phyloP scores from a whole-genome alignment of 2,329 filamentous ascomycete species.

The Colletotrichum eremochloae region DNA sequence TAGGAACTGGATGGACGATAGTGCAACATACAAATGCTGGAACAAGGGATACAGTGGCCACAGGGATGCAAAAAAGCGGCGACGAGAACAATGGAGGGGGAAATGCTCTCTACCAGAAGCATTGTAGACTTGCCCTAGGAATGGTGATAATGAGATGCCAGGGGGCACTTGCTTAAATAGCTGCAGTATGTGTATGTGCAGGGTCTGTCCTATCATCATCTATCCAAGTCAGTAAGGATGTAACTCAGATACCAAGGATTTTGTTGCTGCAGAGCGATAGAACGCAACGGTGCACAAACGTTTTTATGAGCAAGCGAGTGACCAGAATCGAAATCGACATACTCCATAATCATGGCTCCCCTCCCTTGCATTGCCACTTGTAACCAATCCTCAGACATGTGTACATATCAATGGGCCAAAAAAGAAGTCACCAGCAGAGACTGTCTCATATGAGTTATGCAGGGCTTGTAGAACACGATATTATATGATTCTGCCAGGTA shows the following conservation, averaged over 20 bases:
- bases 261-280: neutral
- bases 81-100: neutral
- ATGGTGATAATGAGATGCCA: neutral
- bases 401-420: neutral
- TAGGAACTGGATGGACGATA: neutral
- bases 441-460: neutral
- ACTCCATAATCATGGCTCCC: neutral
- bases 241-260: neutral
- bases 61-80: neutral
- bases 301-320: neutral
- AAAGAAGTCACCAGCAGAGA: neutral
- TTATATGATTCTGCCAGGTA: accelerated
- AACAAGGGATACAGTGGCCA: neutral
- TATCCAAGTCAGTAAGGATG: neutral
- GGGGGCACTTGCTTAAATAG: neutral
- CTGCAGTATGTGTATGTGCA: too few relatives aligned
- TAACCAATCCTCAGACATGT: neutral
- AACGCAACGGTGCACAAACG: neutral
- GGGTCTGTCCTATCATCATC: neutral
- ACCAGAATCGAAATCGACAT: neutral
- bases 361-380: neutral
- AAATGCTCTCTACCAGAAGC: neutral
- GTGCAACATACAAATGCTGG: neutral
- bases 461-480: neutral
- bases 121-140: neutral